Conservation (phyloP, 83 land plant species). For the Picea abies region DNA sequence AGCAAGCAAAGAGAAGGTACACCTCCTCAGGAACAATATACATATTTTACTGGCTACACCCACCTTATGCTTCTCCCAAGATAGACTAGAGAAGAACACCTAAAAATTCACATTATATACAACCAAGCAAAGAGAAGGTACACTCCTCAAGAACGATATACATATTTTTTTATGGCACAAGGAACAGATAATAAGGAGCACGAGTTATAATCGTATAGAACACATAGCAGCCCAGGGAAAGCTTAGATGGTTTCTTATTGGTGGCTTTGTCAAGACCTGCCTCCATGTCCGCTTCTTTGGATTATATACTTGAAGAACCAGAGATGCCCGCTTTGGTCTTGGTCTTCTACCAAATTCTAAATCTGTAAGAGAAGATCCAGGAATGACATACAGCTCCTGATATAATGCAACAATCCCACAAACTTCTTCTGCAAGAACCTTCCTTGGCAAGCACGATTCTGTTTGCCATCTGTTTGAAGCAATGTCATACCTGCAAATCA, state of each 20-base stretch:
- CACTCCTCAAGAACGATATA: background rate
- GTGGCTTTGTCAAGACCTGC: conserved; percentile 45
- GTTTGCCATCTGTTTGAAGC: conserved; percentile 58
- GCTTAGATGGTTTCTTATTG: conserved; percentile 32
- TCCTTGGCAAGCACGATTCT: conserved; percentile 54
- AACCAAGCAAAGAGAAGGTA: background rate
- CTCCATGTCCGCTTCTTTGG: conserved; percentile 70
- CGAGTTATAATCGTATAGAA: conserved; percentile 34
- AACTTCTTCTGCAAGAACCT: conserved; percentile 29
- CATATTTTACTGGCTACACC: too few relatives aligned
- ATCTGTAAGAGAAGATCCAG: conserved; percentile 28
- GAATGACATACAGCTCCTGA: conserved; percentile 67
- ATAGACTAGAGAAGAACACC: background rate
- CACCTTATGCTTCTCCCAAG: background rate
- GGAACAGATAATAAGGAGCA: too few relatives aligned
- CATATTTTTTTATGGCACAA: background rate
- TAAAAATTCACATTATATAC: background rate
- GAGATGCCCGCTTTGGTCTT: conserved; percentile 20
- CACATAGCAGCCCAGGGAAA: conserved; percentile 53
- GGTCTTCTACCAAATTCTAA: conserved; percentile 12
- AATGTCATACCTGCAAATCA: conserved; percentile 59
- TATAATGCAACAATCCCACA: conserved; percentile 60
- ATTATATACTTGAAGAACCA: conserved; percentile 58
- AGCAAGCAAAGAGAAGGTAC: background rate
- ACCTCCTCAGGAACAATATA: background rate